Conservation (phyloP, 176 grass and related monocot species). For the Pontederia paniculata region DNA sequence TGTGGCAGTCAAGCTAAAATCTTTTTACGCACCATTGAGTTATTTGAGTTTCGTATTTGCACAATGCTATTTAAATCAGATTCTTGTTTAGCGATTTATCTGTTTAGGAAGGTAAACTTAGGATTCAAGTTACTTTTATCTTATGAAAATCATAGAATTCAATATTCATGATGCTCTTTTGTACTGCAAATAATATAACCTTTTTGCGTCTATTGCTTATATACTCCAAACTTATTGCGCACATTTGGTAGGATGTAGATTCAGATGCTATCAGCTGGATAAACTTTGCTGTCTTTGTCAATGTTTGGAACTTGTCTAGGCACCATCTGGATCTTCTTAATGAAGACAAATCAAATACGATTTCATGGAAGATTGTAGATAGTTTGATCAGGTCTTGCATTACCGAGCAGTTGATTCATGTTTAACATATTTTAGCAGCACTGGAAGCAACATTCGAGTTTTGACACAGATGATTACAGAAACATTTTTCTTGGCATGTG, state of each 20-base stretch:
- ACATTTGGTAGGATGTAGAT: slow-evolving; percentile 49
- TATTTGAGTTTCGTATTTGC: too few relatives aligned
- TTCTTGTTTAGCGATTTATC: too few relatives aligned
- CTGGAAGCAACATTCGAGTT: slow-evolving; percentile 56
- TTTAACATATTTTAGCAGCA: slow-evolving; percentile 27
- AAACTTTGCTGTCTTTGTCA: slow-evolving; percentile 74
- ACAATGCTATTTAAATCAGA: too few relatives aligned
- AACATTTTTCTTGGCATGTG: slow-evolving; percentile 64
- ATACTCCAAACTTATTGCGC: slow-evolving; percentile 7
- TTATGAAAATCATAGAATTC: too few relatives aligned
- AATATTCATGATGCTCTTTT: too few relatives aligned
- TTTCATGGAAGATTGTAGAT: slow-evolving; percentile 69
- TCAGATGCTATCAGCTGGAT: slow-evolving; percentile 79
- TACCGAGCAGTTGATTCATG: slow-evolving; percentile 35
- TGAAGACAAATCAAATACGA: slow-evolving; percentile 20
- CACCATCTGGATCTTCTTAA: slow-evolving; percentile 24
- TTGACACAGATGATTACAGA: slow-evolving; percentile 66
- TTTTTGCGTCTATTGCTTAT: neutral
- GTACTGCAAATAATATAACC: too few relatives aligned
- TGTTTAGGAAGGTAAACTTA: too few relatives aligned
- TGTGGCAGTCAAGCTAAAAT: too few relatives aligned
- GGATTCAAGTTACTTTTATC: too few relatives aligned
- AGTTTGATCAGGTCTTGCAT: slow-evolving; percentile 49
- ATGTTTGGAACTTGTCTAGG: slow-evolving; percentile 67
- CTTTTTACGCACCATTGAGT: too few relatives aligned